Evolutionary conservation across 306 rosid species (phyloP), one percentile per base, ranked within the genome.

Genomic region (Prunus salicina): DNA sequence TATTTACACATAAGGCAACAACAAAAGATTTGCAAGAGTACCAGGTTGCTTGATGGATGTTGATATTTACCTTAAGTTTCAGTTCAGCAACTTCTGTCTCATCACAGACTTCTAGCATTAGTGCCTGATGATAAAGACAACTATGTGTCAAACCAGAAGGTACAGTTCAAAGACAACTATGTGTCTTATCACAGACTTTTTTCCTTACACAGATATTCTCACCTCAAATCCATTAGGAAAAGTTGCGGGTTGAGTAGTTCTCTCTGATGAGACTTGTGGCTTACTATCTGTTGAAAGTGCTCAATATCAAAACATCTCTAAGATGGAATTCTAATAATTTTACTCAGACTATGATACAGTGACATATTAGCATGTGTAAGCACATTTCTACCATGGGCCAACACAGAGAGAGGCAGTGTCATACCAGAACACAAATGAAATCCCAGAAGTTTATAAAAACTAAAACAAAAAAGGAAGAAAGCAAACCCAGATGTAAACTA

Each of bases 211-310:
- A 81, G 28, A 69, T 64, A 70, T 73, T 64, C 81, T 83, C 75
- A 96, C 99, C 93, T 96, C 99, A 83, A 91, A 88, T 81, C 99
- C 98, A 77, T 76, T 84, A 67, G 98, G 98, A 87, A 96, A 93
- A 79, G 90, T 85, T 68, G 88, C 80, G 76, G 14, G 60, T 47
- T 71, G 81, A 64, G 85, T 80, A 80, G 91, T 70, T 79, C 86
- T 88, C 87, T 87, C 85, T 78, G 68, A 41, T 67, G 89, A 76
- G 34, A 76, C 71, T 69, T 80, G 84, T n/a, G 74, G 77, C 74
- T 72, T 76, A 64, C 75, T 72, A 76, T 88, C 89, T 64, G 81
- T 80, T 75, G 86, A 74, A 82, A 78, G 84, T 85, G 88, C 62
- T 72, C 43, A 75, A 76, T 9, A 30, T 68, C 60, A 81, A 68